Evolutionary conservation across 192 early-diverging fungal genomes (phyloP), one percentile per base, ranked within the genome.

Genomic region (Radiomyces spectabilis): DNA sequence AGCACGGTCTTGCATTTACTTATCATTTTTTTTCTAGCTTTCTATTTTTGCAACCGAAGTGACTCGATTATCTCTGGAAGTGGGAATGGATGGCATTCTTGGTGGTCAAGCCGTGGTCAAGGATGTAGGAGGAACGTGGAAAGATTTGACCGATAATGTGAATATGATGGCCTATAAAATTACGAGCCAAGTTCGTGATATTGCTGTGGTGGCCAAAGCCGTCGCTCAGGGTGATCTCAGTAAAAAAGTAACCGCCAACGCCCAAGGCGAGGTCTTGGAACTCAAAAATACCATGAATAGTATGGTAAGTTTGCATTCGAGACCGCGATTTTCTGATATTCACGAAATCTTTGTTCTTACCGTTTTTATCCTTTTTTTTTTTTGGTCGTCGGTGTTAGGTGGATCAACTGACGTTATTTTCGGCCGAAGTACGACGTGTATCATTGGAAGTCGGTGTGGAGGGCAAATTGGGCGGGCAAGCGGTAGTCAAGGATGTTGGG

Each of bases 371-470:
- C 32, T 49, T 27, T 49, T 32, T n/a, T 41, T 24, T 0, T 41
- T 34, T 39, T 54, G 19, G 26, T 29, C 6, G 18, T 42, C 30
- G 5, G n/a, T 35, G 16, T 30, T 34, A 57, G 59, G 59, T 74
- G 22, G 71, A 77, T 27, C 71, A 74, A 16, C 45, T 77, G 25
- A 51, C 53, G 19, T 62, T 70, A 2, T 77, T 77, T 65, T 69
- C 76, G 1, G 65, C 66, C 31, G 84, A 90, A 70, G 88, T 87
- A 0, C 83, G 83, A 0, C 81, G 87, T 44, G 84, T 90, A 6
- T 83, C 87, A 0, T 63, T 67, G 5, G 84, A 87, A 59, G 87
- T 89, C 25, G 87, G 87, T 8, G 85, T 82, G 12, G 78, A 85
- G 51, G 87, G 87, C 4, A 71, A 66, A 30, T 55, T 89, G 4